These are phyloP conservation scores for Niveomyces coronatus DNA, from an alignment of 2,329 filamentous ascomycete species.

Conservation along the genomic window DNA sequence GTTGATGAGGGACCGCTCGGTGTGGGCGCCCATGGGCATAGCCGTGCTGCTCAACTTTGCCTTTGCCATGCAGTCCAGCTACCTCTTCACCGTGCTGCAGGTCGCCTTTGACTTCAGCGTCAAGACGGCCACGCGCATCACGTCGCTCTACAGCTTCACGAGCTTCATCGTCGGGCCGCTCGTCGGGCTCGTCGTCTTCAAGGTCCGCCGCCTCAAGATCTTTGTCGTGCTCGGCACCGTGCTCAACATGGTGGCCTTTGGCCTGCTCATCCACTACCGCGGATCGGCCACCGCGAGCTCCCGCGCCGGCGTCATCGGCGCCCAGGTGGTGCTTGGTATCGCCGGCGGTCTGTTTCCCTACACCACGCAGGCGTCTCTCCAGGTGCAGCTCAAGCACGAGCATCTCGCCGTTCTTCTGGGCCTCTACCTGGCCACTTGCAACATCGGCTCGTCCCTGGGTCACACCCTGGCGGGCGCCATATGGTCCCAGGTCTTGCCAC, in stretches of 20 bases:
- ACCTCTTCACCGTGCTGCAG: conserved; percentile 50
- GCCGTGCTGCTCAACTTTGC: conserved; percentile 43
- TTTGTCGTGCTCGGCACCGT: conserved; percentile 51
- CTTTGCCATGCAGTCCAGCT: conserved; percentile 56
- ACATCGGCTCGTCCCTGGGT: conserved; percentile 50
- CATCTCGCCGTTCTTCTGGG: conserved; percentile 54
- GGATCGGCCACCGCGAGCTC: conserved; percentile 33
- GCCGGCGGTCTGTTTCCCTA: conserved; percentile 52
- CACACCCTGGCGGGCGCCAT: conserved; percentile 51
- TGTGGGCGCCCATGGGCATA: conserved; percentile 53
- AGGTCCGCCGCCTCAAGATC: conserved; percentile 47
- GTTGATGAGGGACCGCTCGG: conserved; percentile 51
- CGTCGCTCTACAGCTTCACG: conserved; percentile 45
- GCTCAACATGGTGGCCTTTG: conserved; percentile 53
- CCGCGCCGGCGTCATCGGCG: conserved; percentile 50
- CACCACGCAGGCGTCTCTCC: conserved; percentile 34
- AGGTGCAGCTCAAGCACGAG: conserved; percentile 34
- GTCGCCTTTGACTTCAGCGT: conserved; percentile 51
- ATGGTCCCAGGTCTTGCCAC: conserved; percentile 48
- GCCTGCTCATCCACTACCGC: conserved; percentile 51
- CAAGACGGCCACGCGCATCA: conserved; percentile 46
- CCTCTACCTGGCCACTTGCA: conserved; percentile 51
- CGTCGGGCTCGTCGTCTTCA: conserved; percentile 47
- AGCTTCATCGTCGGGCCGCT: conserved; percentile 48
- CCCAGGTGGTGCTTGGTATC: conserved; percentile 51